Evolutionary conservation across 495 filamentous ascomycete species (phyloP), one percentile per base, ranked within the genome.

Genomic region (Cercophora newfieldiana): DNA sequence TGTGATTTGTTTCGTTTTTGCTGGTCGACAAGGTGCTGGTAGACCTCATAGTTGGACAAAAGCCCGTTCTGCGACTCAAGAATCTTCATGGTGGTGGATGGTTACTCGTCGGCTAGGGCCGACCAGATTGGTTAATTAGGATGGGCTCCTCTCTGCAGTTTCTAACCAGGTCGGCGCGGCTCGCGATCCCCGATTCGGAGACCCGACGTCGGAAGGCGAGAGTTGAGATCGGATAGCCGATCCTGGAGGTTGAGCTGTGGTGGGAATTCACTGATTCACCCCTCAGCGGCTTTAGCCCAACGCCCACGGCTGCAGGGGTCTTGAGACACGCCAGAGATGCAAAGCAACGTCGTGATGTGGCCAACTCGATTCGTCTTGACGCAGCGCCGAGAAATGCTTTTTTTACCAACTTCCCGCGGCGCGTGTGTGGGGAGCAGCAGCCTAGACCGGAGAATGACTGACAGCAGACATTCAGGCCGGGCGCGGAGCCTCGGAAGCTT

Each of bases 1-100:
- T 75, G 66, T 3, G 69, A 54, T 59, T 79, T 76, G 59, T 81
- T 78, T 25, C 75, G 69, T 24, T 69, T 70, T 66, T 78, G 75
- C 26, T 67, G 69, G 50, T 84, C 75, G n/a, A 67, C 63, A 57
- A 84, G 67, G 68, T 81, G 80, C 57, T 77, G 72, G 71, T 81
- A 81, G 54, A 82, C 80, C 69, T 84, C 81, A 66, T 78, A 77
- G 67, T 84, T 84, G 63, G 81, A 75, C 61, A 84, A 62, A 1
- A 82, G 71, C 14, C 78, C 80, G 16, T 73, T 76, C 60, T 84
- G 80, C 1, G 80, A 68, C 67, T 83, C 80, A 54, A 83, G 66
- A 66, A 84, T 77, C 72, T 82, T 84, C 81, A 84, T 84, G 12
- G 50, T 54, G 49, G 26, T 31, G 18, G 48, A 54, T 51, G 16